Evolutionary conservation across 768 basidiomycete species (phyloP).

Genomic region (Psilocybe sp.): DNA sequence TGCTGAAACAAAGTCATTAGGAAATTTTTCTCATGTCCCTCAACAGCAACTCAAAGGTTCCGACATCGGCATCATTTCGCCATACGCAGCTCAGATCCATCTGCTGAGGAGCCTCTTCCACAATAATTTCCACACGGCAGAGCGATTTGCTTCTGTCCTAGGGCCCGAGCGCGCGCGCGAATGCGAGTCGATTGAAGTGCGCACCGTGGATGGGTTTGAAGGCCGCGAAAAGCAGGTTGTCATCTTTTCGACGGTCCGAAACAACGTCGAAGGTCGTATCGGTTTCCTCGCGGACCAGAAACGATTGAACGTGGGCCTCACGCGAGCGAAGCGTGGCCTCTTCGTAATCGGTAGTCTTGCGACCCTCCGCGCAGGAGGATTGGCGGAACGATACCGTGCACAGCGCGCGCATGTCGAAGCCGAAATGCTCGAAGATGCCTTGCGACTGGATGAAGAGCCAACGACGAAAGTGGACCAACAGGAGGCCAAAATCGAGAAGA

Average conservation of each 20-base stretch:
- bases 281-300: conserved; percentile 88
- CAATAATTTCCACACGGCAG: conserved; percentile 45
- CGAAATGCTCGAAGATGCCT: background rate
- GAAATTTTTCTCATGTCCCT: conserved; percentile 2
- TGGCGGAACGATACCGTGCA: conserved; percentile 15
- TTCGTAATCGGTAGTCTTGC: conserved; percentile 75
- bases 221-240: conserved; percentile 92
- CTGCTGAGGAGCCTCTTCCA: conserved; percentile 68
- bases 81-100: conserved; percentile 85
- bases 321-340: conserved; percentile 82
- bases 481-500: background rate
- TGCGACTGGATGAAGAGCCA: background rate
- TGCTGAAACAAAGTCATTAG: conserved; percentile 13
- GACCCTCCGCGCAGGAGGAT: conserved; percentile 55
- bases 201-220: conserved; percentile 94
- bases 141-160: conserved; percentile 56
- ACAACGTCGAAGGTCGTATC: conserved; percentile 73
- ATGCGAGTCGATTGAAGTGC: conserved; percentile 71
- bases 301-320: conserved; percentile 87
- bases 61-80: conserved; percentile 91
- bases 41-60: conserved; percentile 56
- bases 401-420: background rate
- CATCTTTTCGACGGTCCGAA: conserved; percentile 87
- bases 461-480: background rate
- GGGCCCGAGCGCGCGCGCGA: conserved; percentile 68